These are phyloP conservation scores for Aureobasidium sp. DNA, from an alignment of 2,329 filamentous ascomycete genomes.

Conservation along the genomic window DNA sequence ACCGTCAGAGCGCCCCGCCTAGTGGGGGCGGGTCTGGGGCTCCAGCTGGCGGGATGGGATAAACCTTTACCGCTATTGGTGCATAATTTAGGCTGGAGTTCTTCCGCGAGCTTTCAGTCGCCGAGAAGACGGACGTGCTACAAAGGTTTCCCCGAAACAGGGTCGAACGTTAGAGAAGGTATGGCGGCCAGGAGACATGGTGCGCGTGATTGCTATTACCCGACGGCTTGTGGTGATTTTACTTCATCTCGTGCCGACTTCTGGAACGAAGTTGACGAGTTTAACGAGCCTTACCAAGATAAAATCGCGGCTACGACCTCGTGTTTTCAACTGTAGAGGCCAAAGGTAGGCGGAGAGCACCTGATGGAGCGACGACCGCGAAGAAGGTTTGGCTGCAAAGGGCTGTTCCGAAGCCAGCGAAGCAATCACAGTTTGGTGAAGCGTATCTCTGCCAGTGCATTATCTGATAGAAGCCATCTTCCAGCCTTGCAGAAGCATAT, in stretches of 20 bases:
- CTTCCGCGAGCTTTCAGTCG: conserved; percentile 8
- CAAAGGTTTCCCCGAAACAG: not conserved
- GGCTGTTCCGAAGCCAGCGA: not conserved
- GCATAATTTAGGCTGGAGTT: conserved; percentile 5
- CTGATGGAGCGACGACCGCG: not conserved
- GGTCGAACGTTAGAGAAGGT: not conserved
- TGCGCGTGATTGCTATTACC: not conserved
- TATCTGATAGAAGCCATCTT: not conserved
- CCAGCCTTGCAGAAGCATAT: too few species aligned
- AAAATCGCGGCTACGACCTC: not conserved
- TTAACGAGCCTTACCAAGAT: not conserved
- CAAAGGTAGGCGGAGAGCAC: not conserved
- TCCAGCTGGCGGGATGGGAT: not conserved
- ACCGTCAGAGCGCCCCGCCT: conserved; percentile 4
- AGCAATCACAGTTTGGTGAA: not conserved
- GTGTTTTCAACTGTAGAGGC: not conserved
- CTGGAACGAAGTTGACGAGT: not conserved
- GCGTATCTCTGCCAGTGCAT: not conserved
- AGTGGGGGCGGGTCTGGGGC: conserved; percentile 9
- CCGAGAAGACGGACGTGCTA: conserved; percentile 1
- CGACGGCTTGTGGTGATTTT: not conserved
- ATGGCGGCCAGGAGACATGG: not conserved
- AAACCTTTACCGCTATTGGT: conserved; percentile 10
- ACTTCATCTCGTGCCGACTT: not conserved
- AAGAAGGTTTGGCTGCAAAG: not conserved